Evolutionary conservation across 768 basidiomycete genomes (phyloP).

Genomic region (Coprinellus micaceus): DNA sequence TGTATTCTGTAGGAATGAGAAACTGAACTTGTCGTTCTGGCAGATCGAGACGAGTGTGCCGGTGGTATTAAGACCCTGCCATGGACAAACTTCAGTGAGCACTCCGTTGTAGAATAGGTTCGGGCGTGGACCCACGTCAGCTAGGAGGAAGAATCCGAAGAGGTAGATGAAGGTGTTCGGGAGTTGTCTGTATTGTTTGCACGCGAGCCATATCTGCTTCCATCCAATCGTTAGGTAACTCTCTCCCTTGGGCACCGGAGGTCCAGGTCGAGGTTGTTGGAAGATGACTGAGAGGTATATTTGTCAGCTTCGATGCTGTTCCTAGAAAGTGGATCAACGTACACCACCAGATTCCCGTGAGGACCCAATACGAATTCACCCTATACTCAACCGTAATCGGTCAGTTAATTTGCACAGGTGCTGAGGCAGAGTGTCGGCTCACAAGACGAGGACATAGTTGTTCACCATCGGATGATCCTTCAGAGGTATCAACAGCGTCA

Average conservation of each 20-base stretch:
- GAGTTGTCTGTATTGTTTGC: conserved; percentile 71
- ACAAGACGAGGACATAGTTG: conserved; percentile 74
- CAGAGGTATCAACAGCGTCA: conserved; percentile 68
- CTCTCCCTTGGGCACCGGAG: conserved; percentile 72
- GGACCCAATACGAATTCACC: conserved; percentile 72
- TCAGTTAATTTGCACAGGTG: background rate
- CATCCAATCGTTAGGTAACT: conserved; percentile 79
- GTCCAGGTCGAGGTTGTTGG: conserved; percentile 82
- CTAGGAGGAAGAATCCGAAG: conserved; percentile 71
- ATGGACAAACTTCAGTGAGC: background rate
- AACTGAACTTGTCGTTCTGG: conserved; percentile 76
- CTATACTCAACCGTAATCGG: conserved; percentile 28
- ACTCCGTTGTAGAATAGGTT: background rate
- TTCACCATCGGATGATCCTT: conserved; percentile 56
- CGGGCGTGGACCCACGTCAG: conserved; percentile 44
- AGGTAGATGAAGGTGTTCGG: conserved; percentile 84
- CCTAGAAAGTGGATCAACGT: conserved; percentile 20
- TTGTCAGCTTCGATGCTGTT: background rate
- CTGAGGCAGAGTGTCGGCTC: conserved; percentile 19
- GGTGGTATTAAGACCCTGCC: conserved; percentile 76
- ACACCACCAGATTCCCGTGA: conserved; percentile 89
- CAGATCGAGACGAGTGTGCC: conserved; percentile 71
- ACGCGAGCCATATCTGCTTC: conserved; percentile 83
- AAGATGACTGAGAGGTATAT: conserved; percentile 58
- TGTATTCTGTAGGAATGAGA: conserved; percentile 79